Evolutionary conservation across 1,139 yeast species (phyloP), one percentile per base, ranked within the genome.

Genomic region (Candida labiduridarum): DNA sequence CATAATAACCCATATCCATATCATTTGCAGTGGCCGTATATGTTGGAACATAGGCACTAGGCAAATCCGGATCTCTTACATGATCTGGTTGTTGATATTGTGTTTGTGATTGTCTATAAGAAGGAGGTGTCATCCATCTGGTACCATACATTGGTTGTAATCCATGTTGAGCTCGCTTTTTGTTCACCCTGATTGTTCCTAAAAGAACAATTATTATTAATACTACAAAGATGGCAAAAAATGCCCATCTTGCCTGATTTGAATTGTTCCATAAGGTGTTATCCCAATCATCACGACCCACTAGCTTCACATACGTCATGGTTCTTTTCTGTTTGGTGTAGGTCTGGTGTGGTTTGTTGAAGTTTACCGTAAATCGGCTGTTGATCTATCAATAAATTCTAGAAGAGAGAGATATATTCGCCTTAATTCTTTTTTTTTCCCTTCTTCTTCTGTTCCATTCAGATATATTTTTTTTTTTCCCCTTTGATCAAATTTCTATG

Each of bases 51-150:
- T 75, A 74, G 8, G 74, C 68, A 41, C 66, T 61, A 1, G 72
- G 73, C 51, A 66, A 61, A 19, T 67, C 78, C 0, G 69, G 70
- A 44, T 76, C 72, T 36, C 74, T 60, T 11, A 56, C 45, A 36
- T 59, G 57, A 29, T 65, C 63, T 0, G 78, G 76, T 49, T 72
- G 78, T 46, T 76, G 75, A 58, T 85, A 82, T 51, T 83, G 85
- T 50, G 74, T 75, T 59, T 88, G 90, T 3, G 94, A 81, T 60
- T 87, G 94, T 53, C 78, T 68, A 64, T 91, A 90, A n/a, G 87
- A 77, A 0, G 97, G 96, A 3, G 97, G 97, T 0, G 96, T 86
- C 78, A 91, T 80, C 95, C 97, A 91, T 9, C 89, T 82, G 0
- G 97, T 90, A 8, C 96, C 96, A 52, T 84, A 78, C 3, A 90